Evolutionary conservation across 2,329 filamentous ascomycete genomes (phyloP).

Genomic region (Verticillium dahliae): DNA sequence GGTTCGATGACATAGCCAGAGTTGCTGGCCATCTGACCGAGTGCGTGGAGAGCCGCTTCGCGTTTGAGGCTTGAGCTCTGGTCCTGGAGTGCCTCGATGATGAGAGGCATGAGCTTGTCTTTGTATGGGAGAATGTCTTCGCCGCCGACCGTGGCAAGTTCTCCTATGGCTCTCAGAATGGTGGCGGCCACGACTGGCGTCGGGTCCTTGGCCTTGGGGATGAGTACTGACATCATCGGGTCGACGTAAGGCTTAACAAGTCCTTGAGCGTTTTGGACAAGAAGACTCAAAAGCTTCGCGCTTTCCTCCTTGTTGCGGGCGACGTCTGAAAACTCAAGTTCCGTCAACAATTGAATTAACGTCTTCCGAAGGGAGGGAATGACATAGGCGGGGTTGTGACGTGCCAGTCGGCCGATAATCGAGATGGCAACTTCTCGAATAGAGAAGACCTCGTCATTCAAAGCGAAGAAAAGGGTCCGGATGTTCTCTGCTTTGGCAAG

Average conservation of each 20-base stretch:
- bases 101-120: slow-evolving; percentile 86
- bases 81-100: slow-evolving; percentile 89
- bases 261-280: slow-evolving; percentile 87
- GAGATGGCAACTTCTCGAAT: slow-evolving; percentile 93
- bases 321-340: slow-evolving; percentile 93
- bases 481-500: slow-evolving; percentile 98
- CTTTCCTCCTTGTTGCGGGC: slow-evolving; percentile 94
- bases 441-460: slow-evolving; percentile 90
- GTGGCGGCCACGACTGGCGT: slow-evolving; percentile 88
- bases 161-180: slow-evolving; percentile 90
- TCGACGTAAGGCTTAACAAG: slow-evolving; percentile 96
- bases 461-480: slow-evolving; percentile 84
- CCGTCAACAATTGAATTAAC: slow-evolving; percentile 90
- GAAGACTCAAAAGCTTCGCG: slow-evolving; percentile 82
- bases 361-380: slow-evolving; percentile 93
- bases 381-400: slow-evolving; percentile 92
- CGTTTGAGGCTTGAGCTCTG: slow-evolving; percentile 85
- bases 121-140: slow-evolving; percentile 92
- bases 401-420: slow-evolving; percentile 88
- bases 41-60: slow-evolving; percentile 81
- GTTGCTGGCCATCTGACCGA: slow-evolving; percentile 90
- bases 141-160: slow-evolving; percentile 88
- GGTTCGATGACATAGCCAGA: slow-evolving; percentile 97
- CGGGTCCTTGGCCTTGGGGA: slow-evolving; percentile 82
- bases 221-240: slow-evolving; percentile 88